phyloP scores from a whole-genome alignment of 2,329 filamentous ascomycete species.

The Ophiocordyceps sinensis region DNA sequence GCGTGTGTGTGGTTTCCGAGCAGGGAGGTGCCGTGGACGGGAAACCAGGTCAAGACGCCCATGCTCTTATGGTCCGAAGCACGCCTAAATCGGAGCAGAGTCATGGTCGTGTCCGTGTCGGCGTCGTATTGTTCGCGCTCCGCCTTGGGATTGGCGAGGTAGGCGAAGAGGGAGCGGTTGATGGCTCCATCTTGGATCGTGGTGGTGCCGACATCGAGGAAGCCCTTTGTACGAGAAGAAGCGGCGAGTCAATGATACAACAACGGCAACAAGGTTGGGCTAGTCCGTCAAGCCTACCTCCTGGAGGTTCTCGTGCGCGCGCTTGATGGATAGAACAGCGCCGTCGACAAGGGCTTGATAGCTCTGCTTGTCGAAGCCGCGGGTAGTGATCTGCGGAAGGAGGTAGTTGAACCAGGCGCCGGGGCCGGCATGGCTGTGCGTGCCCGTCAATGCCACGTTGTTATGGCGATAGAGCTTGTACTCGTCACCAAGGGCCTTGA shows the following conservation, averaged over 20 bases:
- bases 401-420: constrained; percentile 93
- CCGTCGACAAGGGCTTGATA: constrained; percentile 84
- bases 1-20: constrained; percentile 84
- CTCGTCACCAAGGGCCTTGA: constrained; percentile 52
- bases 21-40: constrained; percentile 83
- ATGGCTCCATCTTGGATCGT: constrained; percentile 66
- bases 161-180: constrained; percentile 79
- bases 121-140: constrained; percentile 56
- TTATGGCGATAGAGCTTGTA: constrained; percentile 63
- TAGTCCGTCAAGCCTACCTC: constrained; percentile 18
- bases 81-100: constrained; percentile 63
- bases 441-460: constrained; percentile 83
- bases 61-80: constrained; percentile 61
- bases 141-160: constrained; percentile 66
- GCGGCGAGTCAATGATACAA: not conserved
- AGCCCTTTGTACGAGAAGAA: constrained; percentile 29
- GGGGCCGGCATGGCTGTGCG: constrained; percentile 83
- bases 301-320: constrained; percentile 48
- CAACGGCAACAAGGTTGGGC: not conserved
- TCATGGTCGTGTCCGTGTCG: constrained; percentile 46
- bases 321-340: constrained; percentile 63
- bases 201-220: constrained; percentile 54
- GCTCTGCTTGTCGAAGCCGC: constrained; percentile 75
- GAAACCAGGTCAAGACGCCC: constrained; percentile 79
- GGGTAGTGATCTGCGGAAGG: constrained; percentile 76